phyloP scores from a whole-genome alignment of 2,329 filamentous ascomycete species.

The Passalora sequoiae region DNA sequence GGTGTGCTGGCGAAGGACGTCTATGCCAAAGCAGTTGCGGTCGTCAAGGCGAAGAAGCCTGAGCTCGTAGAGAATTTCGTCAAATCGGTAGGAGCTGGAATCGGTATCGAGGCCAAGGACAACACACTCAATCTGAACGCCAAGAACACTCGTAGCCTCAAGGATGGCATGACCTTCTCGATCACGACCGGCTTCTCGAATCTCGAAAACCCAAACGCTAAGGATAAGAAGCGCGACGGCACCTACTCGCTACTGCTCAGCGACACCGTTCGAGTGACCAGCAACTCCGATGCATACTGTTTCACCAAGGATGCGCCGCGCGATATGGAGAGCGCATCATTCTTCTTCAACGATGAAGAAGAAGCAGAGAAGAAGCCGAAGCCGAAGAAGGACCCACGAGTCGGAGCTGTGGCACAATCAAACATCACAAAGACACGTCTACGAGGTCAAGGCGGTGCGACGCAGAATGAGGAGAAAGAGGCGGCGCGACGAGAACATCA shows the following conservation, averaged over 20 bases:
- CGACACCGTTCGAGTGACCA: conserved; percentile 80
- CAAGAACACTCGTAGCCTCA: conserved; percentile 77
- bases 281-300: conserved; percentile 68
- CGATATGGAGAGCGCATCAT: conserved; percentile 89
- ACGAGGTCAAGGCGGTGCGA: conserved; percentile 81
- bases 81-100: conserved; percentile 85
- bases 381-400: conserved; percentile 74
- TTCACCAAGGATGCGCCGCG: conserved; percentile 92
- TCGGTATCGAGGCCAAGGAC: conserved; percentile 89
- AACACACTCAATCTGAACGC: conserved; percentile 74
- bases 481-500: conserved; percentile 84
- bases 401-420: conserved; percentile 83
- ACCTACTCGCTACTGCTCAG: conserved; percentile 84
- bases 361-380: conserved; percentile 81
- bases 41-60: conserved; percentile 85
- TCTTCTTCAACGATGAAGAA: conserved; percentile 97
- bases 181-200: conserved; percentile 87
- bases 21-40: conserved; percentile 75
- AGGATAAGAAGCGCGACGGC: conserved; percentile 78
- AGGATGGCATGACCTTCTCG: conserved; percentile 95
- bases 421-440: conserved; percentile 94
- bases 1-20: conserved; percentile 83
- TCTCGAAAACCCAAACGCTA: conserved; percentile 76
- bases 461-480: conserved; percentile 84
- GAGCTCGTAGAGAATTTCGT: conserved; percentile 92